Evolutionary conservation across 805 yeast species (phyloP).

Genomic region (Kodamaea nitidulidarum): DNA sequence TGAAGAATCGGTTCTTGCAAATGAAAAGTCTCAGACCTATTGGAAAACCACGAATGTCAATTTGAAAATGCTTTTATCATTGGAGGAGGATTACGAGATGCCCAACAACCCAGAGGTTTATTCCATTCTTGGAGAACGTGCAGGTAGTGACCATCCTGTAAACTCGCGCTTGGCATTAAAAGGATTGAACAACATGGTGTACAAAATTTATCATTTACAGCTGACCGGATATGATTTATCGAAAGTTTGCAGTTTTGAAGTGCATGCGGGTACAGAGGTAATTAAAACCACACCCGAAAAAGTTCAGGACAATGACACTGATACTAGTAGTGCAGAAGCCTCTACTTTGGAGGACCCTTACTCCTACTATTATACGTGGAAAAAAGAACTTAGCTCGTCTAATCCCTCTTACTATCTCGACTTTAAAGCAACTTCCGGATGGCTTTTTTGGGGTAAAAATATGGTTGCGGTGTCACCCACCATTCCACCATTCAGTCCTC

Average conservation of each 20-base stretch:
- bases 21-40: conserved; percentile 33
- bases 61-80: conserved; percentile 45
- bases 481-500: conserved; percentile 20
- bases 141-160: conserved; percentile 65
- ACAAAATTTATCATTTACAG: conserved; percentile 44
- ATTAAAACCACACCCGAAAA: conserved; percentile 39
- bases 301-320: neutral
- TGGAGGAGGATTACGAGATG: conserved; percentile 54
- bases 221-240: conserved; percentile 44
- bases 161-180: conserved; percentile 57
- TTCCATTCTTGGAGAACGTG: conserved; percentile 41
- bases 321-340: neutral
- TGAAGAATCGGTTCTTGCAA: conserved; percentile 31
- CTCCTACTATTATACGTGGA: conserved; percentile 42
- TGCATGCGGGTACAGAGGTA: conserved; percentile 31
- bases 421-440: conserved; percentile 54
- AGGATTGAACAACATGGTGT: conserved; percentile 49
- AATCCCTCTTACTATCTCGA: conserved; percentile 56
- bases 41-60: conserved; percentile 57
- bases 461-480: conserved; percentile 42
- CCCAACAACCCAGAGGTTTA: conserved; percentile 38
- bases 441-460: conserved; percentile 69
- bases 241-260: conserved; percentile 37
- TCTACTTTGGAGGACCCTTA: conserved; percentile 15
- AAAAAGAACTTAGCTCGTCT: conserved; percentile 48